Conservation (phyloP, 1,284 basidiomycete species). For the Puccinia hordei region DNA sequence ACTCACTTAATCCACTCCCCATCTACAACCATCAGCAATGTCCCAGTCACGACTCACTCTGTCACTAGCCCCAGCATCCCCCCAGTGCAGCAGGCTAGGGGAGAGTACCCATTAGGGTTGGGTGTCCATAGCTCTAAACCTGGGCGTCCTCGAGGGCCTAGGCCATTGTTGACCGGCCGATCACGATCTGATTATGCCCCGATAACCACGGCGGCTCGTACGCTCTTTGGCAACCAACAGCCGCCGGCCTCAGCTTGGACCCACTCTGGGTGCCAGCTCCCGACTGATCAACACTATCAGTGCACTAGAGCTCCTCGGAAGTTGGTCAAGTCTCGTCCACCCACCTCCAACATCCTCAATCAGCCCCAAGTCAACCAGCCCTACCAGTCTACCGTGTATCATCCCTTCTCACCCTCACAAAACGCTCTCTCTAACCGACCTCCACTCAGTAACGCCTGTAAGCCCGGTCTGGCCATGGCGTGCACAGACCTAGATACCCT, state of each 20-base stretch:
- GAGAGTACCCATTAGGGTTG: not conserved
- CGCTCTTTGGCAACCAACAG: not conserved
- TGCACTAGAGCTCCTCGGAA: not conserved
- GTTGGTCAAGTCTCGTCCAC: not conserved
- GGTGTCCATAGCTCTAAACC: not conserved
- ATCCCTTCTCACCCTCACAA: not conserved
- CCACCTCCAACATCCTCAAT: not conserved
- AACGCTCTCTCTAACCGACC: not conserved
- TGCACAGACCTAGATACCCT: too few species aligned
- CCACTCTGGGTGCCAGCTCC: not conserved
- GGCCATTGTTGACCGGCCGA: not conserved
- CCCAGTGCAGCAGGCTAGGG: not conserved
- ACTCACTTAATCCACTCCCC: too few species aligned
- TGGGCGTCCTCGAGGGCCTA: not conserved
- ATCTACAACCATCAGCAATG: not conserved
- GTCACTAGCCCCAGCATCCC: not conserved
- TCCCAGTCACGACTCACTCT: not conserved
- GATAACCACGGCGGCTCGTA: not conserved
- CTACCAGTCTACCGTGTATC: not conserved
- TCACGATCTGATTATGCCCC: not conserved
- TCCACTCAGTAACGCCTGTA: constrained; percentile 16
- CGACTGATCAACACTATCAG: not conserved
- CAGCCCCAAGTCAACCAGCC: not conserved
- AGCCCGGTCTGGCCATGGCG: too few species aligned
- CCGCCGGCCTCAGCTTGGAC: not conserved